phyloP scores from a whole-genome alignment of 768 basidiomycete genomes.

The Cystofilobasidium ferigula region DNA sequence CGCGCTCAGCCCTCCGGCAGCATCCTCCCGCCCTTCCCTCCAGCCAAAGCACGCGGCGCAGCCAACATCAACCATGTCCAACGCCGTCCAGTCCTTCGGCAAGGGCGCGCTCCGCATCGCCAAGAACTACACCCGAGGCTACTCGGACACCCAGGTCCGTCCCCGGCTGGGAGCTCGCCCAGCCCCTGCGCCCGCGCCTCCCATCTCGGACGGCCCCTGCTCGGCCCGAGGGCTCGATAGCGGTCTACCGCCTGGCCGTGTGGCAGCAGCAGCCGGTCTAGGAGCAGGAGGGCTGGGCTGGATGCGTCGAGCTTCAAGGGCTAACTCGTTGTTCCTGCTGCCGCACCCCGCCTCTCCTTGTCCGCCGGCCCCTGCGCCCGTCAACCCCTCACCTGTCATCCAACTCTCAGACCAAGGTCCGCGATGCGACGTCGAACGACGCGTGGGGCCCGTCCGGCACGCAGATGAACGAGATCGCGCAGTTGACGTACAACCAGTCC shows the following conservation, averaged over 20 bases:
- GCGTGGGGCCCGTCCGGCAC: conserved; percentile 95
- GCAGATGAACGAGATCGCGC: conserved; percentile 98
- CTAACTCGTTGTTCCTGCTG: neutral
- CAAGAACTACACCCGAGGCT: conserved; percentile 42
- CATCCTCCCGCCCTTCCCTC: neutral
- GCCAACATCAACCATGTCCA: conserved; percentile 3
- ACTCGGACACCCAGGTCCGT: conserved; percentile 55
- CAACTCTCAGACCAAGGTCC: conserved; percentile 83
- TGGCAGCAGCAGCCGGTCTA: no score
- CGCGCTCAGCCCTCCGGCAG: neutral
- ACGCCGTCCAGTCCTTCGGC: conserved; percentile 14
- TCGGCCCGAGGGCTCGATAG: neutral
- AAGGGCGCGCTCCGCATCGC: conserved; percentile 24
- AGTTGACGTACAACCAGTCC: conserved; percentile 92
- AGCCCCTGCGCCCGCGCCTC: neutral
- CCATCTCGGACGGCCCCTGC: neutral
- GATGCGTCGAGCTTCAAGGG: no score
- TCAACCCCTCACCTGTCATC: no score
- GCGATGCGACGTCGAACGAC: conserved; percentile 94
- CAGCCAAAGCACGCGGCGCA: neutral
- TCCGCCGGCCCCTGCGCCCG: neutral
- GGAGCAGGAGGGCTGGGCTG: no score
- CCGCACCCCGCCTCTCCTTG: neutral
- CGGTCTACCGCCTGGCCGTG: no score
- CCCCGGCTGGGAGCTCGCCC: neutral